Evolutionary conservation across 139 green algal species (phyloP).

Genomic region (Tetradesmus lagerheimii): DNA sequence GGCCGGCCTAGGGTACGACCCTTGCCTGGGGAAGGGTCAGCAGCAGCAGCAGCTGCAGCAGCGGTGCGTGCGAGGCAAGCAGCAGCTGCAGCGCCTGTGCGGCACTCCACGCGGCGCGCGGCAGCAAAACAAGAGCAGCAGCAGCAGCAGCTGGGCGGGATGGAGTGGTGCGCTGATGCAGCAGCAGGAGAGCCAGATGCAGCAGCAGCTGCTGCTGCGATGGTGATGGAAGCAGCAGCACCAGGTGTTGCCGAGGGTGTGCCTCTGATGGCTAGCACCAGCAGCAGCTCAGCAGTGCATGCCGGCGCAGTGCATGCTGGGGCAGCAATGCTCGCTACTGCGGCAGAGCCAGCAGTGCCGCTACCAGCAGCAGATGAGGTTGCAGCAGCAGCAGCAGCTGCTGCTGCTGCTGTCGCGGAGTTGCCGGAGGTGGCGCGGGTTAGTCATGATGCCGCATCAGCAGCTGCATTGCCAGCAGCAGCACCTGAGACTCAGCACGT

Average conservation of each 20-base stretch:
- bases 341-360: neutral
- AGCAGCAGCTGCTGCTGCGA: neutral
- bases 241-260: neutral
- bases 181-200: neutral
- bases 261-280: neutral
- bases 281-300: neutral
- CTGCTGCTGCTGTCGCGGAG: neutral
- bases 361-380: neutral
- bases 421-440: neutral
- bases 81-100: neutral
- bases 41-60: neutral
- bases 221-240: neutral
- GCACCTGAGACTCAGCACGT: neutral
- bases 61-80: too few relatives aligned
- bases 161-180: neutral
- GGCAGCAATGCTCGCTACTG: neutral
- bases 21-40: conserved; percentile 8
- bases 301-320: neutral
- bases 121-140: neutral
- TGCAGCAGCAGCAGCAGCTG: neutral
- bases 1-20: neutral
- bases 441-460: neutral
- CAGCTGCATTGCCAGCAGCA: conserved; percentile 15
- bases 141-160: conserved; percentile 19
- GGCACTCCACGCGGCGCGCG: neutral